Conservation (phyloP, 331 rosid species). For the Quercus phellos region DNA sequence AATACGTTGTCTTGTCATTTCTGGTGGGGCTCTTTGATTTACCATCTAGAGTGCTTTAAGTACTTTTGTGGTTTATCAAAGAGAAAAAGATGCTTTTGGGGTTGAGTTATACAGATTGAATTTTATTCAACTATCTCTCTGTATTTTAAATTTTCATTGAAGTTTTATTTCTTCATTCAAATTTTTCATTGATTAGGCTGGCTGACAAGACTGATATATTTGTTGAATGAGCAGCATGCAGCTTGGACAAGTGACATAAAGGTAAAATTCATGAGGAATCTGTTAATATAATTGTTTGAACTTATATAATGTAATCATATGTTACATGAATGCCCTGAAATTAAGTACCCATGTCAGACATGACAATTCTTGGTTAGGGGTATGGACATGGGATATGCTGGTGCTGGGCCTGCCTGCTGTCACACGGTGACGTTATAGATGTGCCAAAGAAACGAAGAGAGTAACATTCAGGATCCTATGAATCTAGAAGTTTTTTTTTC, state of each 20-base stretch:
- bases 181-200: slow-evolving; percentile 80
- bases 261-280: slow-evolving; percentile 46
- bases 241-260: slow-evolving; percentile 52
- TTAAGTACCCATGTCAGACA: neutral
- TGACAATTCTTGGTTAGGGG: neutral
- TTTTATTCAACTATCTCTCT: slow-evolving; percentile 15
- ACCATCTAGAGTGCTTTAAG: neutral
- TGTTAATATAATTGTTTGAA: slow-evolving; percentile 10
- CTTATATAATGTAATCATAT: slow-evolving; percentile 4
- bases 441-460: neutral
- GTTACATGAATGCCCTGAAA: neutral
- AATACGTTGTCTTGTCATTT: neutral
- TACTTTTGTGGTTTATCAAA: neutral
- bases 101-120: neutral
- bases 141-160: slow-evolving; percentile 33
- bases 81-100: neutral
- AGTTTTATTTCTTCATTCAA: slow-evolving; percentile 53
- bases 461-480: neutral
- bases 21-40: neutral
- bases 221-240: slow-evolving; percentile 89
- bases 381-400: slow-evolving; percentile 12
- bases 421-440: neutral
- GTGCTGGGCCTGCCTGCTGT: slow-evolving; percentile 1
- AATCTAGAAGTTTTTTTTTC: neutral
- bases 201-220: slow-evolving; percentile 87